These are phyloP conservation scores for Sporothrix globosa DNA, from an alignment of 2,329 filamentous ascomycete species.

Conservation along the genomic window DNA sequence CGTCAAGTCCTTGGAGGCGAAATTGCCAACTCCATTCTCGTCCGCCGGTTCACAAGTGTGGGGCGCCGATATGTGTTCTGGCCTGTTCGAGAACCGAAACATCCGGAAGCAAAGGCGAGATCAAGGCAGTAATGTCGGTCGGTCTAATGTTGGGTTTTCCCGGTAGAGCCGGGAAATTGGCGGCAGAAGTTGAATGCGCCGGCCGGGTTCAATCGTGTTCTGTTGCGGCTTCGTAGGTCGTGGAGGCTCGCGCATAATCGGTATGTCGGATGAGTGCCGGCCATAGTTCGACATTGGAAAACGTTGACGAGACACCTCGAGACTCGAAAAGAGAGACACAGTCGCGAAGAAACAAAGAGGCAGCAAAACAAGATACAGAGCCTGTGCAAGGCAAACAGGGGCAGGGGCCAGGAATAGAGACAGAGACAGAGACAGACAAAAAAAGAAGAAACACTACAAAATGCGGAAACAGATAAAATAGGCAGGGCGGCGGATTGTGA, in stretches of 20 bases:
- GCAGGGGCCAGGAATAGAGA: background rate
- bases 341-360: background rate
- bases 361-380: background rate
- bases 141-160: background rate
- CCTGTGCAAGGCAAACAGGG: background rate
- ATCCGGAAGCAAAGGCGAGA: background rate
- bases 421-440: background rate
- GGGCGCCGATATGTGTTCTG: background rate
- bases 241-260: too few species aligned
- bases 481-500: background rate
- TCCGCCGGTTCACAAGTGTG: background rate
- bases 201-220: background rate
- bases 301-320: background rate
- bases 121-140: background rate
- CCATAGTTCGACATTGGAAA: too few species aligned
- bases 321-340: background rate
- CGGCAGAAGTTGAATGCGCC: background rate
- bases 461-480: background rate
- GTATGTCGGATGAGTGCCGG: too few species aligned
- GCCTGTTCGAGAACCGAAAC: background rate
- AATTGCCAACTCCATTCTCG: background rate
- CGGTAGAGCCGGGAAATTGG: conserved; percentile 1
- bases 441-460: background rate
- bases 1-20: background rate
- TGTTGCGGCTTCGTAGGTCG: background rate